A percentile compares a stretch with the other conserved stretches of the same genome.
Evolutionary conservation across 2,329 filamentous ascomycete genomes (phyloP).

Genomic region (Samsoniella hepiali): DNA sequence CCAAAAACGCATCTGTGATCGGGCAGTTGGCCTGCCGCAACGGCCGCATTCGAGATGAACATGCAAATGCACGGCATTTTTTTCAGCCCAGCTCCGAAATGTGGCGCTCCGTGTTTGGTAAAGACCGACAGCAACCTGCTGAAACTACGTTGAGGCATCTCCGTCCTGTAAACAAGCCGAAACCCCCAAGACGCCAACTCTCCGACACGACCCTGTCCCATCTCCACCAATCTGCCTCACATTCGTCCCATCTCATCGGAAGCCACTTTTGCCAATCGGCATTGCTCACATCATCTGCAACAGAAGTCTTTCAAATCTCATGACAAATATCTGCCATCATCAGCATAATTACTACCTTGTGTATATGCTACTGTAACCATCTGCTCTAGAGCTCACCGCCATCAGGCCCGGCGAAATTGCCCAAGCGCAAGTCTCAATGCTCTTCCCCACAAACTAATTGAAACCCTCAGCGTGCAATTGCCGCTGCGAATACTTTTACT

Average conservation of each 20-base stretch:
- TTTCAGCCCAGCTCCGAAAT: neutral
- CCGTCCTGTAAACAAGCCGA: neutral
- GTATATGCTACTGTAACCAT: neutral
- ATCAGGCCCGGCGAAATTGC: neutral
- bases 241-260: slow-evolving; percentile 3
- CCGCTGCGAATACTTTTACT: slow-evolving; percentile 12
- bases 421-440: neutral
- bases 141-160: slow-evolving; percentile 10
- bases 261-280: neutral
- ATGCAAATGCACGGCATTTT: neutral
- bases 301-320: neutral
- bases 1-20: neutral
- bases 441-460: neutral
- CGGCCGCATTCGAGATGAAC: neutral
- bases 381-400: neutral
- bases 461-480: slow-evolving; percentile 5
- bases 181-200: neutral
- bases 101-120: neutral
- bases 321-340: slow-evolving; percentile 13
- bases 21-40: neutral
- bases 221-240: slow-evolving; percentile 11
- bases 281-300: neutral
- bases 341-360: neutral
- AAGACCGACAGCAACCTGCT: neutral
- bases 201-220: slow-evolving; percentile 10